Evolutionary conservation across 1,284 basidiomycete genomes (phyloP).

Genomic region (Trichosporon asahii): DNA sequence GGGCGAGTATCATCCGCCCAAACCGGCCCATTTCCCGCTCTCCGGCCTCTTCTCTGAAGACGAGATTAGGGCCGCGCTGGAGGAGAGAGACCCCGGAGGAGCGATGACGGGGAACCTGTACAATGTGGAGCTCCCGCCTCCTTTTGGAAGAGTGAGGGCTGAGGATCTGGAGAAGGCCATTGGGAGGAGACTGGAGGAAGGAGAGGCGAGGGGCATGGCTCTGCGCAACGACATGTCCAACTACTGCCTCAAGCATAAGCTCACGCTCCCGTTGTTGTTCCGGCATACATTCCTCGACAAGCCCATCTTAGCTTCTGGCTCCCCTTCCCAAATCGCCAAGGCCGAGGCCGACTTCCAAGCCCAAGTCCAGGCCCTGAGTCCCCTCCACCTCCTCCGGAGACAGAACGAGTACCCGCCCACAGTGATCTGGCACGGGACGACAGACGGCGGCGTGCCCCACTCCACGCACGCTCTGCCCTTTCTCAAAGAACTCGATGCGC

Average conservation of each 20-base stretch:
- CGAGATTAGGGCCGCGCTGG: background rate
- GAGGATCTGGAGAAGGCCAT: background rate
- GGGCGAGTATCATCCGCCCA: constrained; percentile 16
- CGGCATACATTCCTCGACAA: constrained; percentile 15
- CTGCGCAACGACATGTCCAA: constrained; percentile 13
- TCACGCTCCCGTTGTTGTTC: constrained; percentile 17
- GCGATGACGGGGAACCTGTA: constrained; percentile 19
- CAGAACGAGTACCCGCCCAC: background rate
- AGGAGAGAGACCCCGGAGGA: constrained; percentile 17
- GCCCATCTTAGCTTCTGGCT: background rate
- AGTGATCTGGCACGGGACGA: background rate
- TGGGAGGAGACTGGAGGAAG: background rate
- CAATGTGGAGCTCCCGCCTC: background rate
- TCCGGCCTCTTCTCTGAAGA: background rate
- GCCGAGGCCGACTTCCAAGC: constrained; percentile 16
- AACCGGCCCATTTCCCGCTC: background rate
- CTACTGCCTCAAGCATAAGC: background rate
- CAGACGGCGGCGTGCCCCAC: background rate
- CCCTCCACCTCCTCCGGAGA: background rate
- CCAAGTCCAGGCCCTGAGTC: background rate
- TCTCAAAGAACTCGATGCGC: background rate
- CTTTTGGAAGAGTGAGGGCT: background rate
- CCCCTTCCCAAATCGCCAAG: background rate
- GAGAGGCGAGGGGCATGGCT: background rate
- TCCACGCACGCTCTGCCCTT: background rate